These are phyloP conservation scores for Dothistroma pini DNA, from an alignment of 2,329 filamentous ascomycete genomes.

Conservation along the genomic window DNA sequence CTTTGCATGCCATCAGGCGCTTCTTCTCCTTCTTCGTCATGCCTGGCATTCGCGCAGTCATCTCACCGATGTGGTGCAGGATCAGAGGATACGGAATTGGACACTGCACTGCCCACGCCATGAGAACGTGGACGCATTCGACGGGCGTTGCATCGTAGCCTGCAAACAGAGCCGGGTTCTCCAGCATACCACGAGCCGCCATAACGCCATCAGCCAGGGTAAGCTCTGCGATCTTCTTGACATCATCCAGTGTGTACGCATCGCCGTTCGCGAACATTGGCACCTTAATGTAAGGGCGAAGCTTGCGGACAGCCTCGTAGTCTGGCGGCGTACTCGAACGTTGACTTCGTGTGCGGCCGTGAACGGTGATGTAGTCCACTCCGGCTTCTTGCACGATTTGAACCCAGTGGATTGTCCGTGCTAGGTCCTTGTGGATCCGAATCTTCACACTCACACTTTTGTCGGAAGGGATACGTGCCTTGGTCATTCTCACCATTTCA, in stretches of 20 bases:
- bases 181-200: slow-evolving; percentile 64
- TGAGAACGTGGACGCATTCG: slow-evolving; percentile 60
- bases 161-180: slow-evolving; percentile 65
- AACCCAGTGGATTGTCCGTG: slow-evolving; percentile 56
- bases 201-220: slow-evolving; percentile 54
- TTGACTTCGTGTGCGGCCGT: slow-evolving; percentile 61
- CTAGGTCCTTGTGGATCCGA: slow-evolving; percentile 61
- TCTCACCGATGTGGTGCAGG: slow-evolving; percentile 64
- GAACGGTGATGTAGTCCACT: slow-evolving; percentile 67
- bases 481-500: slow-evolving; percentile 60
- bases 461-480: slow-evolving; percentile 45
- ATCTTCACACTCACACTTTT: slow-evolving; percentile 68
- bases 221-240: slow-evolving; percentile 30
- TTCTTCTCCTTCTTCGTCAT: slow-evolving; percentile 43
- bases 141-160: slow-evolving; percentile 56
- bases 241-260: slow-evolving; percentile 54
- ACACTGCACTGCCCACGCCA: slow-evolving; percentile 53
- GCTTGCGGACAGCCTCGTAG: slow-evolving; percentile 56
- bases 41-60: slow-evolving; percentile 58
- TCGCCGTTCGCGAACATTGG: slow-evolving; percentile 68
- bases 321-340: slow-evolving; percentile 60
- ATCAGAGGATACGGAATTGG: slow-evolving; percentile 62
- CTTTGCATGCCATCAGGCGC: slow-evolving; percentile 29
- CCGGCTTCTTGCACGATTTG: slow-evolving; percentile 58
- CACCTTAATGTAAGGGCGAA: slow-evolving; percentile 52